Conservation (phyloP, 352 stramenopile species). For the Pilasporangium apinafurcum region DNA sequence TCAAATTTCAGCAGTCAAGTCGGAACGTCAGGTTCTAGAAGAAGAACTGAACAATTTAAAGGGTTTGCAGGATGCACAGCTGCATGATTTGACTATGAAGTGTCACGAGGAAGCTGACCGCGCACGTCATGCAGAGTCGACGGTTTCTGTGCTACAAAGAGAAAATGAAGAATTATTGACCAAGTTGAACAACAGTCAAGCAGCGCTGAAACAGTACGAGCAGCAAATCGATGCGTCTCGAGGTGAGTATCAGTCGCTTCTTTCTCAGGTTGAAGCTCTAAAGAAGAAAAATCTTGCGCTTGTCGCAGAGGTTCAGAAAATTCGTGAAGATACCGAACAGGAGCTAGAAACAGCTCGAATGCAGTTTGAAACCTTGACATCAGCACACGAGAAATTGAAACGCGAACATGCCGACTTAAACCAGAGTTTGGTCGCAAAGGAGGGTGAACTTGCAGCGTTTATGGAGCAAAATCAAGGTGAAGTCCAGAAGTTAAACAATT, state of each 20-base stretch:
- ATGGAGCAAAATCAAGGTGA: constrained; percentile 3
- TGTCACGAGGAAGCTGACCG: constrained; percentile 7
- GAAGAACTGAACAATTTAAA: constrained; percentile 23
- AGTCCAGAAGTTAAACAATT: not conserved
- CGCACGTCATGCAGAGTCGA: constrained; percentile 17
- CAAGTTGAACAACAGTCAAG: constrained; percentile 33
- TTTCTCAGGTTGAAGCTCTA: constrained; percentile 49
- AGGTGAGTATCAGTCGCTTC: constrained; percentile 22
- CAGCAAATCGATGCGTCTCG: constrained; percentile 30
- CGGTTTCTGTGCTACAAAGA: constrained; percentile 29
- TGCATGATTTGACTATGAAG: constrained; percentile 1
- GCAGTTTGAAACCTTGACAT: constrained; percentile 2
- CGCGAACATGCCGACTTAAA: constrained; percentile 1
- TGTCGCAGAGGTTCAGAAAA: constrained; percentile 32
- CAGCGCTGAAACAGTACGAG: constrained; percentile 32
- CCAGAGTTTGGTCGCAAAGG: constrained; percentile 2
- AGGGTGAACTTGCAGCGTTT: constrained; percentile 1
- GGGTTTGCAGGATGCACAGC: constrained; percentile 14
- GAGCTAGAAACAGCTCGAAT: constrained; percentile 5
- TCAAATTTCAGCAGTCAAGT: constrained; percentile 15
- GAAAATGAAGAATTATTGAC: constrained; percentile 42
- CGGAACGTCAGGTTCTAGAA: constrained; percentile 19
- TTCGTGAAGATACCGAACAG: constrained; percentile 7
- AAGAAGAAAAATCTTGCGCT: constrained; percentile 59
- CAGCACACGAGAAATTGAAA: constrained; percentile 5